Base-by-base conservation (phyloP, 169 alveolate genomes). In the Plasmodium inui region DNA sequence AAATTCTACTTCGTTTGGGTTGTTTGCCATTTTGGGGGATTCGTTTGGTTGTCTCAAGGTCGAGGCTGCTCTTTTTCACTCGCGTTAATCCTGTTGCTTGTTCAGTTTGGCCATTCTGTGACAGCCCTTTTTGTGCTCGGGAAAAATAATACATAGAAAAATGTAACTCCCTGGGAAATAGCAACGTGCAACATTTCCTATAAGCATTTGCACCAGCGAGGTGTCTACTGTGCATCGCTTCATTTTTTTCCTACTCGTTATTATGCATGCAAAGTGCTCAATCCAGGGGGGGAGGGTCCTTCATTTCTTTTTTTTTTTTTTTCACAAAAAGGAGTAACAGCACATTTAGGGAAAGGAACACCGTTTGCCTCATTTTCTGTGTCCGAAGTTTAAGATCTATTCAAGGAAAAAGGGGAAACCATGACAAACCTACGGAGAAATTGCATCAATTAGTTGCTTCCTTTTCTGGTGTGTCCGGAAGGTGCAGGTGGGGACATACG, bases 1-100 rank as follows among this genome's bases (percentile, higher is more conserved):
- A 89, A 89, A 89, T 28, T 86, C 91, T 26, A 80, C 41, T 80
- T 89, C 94, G 12, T 81, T 86, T 53, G 32, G 30, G 61, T 91
- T 90, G 91, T 67, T 67, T 57, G 50, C 57, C 46, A 67, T 72
- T 80, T 81, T 67, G 30, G 34, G 53, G 53, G 61, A 28, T 67
- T 67, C 39, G 5, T 67, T 26, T 26, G 37, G 37, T 28, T 67
- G 41, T 67, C 83, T 55, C 2, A 32, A 72, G 41, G n/a, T n/a
- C n/a, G 50, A 12, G 41, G 76, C 37, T 67, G 3, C 41, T 26
- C 12, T 26, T 28, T 19, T 26, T 67, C 73, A 67, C 37, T 67
- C n/a, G 30, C 37, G n/a, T 67, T 22, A 28, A 67, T 67, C 7
- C n/a, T 26, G 76, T 67, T 67, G 37, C n/a, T 67, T 1, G 37